Evolutionary conservation across 1,284 basidiomycete species (phyloP), one percentile per base, ranked within the genome.

Genomic region (Sanghuangporus sanghuang): DNA sequence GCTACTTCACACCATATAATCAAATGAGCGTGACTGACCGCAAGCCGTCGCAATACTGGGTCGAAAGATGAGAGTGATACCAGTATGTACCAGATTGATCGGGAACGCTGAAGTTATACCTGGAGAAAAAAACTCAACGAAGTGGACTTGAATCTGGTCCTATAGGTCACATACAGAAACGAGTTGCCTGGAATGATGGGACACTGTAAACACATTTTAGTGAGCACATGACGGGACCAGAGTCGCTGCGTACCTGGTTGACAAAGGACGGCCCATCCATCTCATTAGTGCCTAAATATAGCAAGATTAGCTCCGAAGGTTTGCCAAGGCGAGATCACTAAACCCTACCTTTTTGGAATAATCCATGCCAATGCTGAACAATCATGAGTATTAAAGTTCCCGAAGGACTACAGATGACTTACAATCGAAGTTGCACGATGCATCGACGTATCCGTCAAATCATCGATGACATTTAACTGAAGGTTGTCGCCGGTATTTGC

Each of bases 151-250:
- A 38, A 57, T 32, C 14, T 7, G 18, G 2, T 12, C 7, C 23
- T 27, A 18, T 54, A 63, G 8, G 12, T 27, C 16, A 40, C 61
- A 27, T 48, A 85, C 18, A 78, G 74, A 73, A 82, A 85, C 4
- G 74, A 75, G 21, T 74, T 68, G 0, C 75, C 75, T 0, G 80
- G 72, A 1, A 76, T 75, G 64, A 86, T 83, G 1, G 82, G 81
- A 67, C 85, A 86, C 66, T 83, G 80, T 35, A 73, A 42, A 82
- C 75, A 54, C 8, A n/a, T 2, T n/a, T 38, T 12, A 52, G 8
- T 52, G 27, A 52, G 14, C n/a, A 27, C 16, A 14, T 14, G 11
- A 23, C 5, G 1, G 7, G 9, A 9, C 2, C 18, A 27, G 50
- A n/a, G 1, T 21, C 21, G n/a, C 23, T 23, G 27, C 50, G 6